These are phyloP conservation scores for Suhomyces terraborum DNA, from an alignment of 1,139 yeast genomes.

Conservation along the genomic window DNA sequence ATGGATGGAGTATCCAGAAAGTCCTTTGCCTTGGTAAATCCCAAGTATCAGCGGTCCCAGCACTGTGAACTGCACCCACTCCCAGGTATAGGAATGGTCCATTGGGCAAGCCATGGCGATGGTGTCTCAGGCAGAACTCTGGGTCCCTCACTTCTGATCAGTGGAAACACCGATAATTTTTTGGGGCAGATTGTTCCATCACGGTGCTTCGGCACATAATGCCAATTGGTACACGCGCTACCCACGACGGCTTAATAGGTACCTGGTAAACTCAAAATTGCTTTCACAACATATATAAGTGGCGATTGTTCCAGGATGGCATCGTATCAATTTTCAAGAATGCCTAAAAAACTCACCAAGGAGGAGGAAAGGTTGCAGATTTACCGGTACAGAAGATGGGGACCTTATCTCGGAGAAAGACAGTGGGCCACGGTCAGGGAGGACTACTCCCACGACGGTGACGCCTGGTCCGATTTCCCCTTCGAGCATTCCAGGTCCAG, in stretches of 20 bases:
- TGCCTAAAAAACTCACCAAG: conserved; percentile 33
- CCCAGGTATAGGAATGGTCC: too few species aligned
- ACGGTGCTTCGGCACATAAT: conserved; percentile 2
- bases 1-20: too few species aligned
- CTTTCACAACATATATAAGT: conserved; percentile 3
- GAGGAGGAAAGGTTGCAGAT: conserved; percentile 73
- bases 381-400: conserved; percentile 70
- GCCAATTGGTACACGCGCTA: conserved; percentile 10
- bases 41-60: too few species aligned
- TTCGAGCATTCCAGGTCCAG: conserved; percentile 85
- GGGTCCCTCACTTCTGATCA: too few species aligned
- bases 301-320: conserved; percentile 1
- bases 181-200: background rate
- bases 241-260: conserved; percentile 2
- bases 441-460: conserved; percentile 85
- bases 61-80: too few species aligned
- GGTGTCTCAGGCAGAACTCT: too few species aligned
- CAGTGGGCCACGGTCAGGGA: conserved; percentile 96
- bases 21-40: too few species aligned
- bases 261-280: background rate
- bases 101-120: too few species aligned
- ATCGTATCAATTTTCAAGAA: conserved; percentile 5
- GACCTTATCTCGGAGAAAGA: conserved; percentile 87
- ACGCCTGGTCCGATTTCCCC: conserved; percentile 91
- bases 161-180: background rate